Percentiles rank a stretch among this genome's conserved stretches.
phyloP scores from a whole-genome alignment of 169 alveolate genomes.

The Eimeria sp. region DNA sequence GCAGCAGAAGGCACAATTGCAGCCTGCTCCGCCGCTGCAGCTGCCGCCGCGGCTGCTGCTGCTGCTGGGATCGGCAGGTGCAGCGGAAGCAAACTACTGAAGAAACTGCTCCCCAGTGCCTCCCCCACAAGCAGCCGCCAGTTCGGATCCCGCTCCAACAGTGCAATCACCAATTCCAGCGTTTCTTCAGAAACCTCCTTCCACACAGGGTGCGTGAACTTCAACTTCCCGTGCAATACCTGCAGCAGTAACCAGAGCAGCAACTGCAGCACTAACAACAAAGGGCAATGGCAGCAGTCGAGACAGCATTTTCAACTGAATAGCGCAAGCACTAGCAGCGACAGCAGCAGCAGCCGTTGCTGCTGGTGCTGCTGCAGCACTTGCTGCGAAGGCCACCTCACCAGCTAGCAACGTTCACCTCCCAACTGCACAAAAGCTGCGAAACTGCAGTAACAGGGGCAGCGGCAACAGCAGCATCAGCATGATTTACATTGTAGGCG shows the following conservation, averaged over 20 bases:
- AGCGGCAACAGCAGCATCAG: conserved; percentile 24
- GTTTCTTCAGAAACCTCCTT: conserved; percentile 6
- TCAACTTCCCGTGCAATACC: conserved; percentile 47
- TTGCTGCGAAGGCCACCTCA: background rate
- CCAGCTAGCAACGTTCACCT: background rate
- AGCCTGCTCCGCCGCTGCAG: background rate
- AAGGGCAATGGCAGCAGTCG: background rate
- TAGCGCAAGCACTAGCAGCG: conserved; percentile 13
- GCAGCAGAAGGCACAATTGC: conserved; percentile 5
- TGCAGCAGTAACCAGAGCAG: conserved; percentile 44
- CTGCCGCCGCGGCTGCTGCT: background rate
- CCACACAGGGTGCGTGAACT: conserved; percentile 57
- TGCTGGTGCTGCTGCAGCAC: background rate
- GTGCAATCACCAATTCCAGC: conserved; percentile 26
- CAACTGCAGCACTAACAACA: background rate
- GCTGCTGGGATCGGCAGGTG: conserved; percentile 61
- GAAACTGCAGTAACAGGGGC: background rate
- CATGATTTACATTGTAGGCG: background rate
- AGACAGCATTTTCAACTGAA: background rate
- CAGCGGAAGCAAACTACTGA: conserved; percentile 52
- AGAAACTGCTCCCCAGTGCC: conserved; percentile 58
- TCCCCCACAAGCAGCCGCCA: conserved; percentile 58
- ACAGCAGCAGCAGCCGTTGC: background rate
- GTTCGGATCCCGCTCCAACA: conserved; percentile 46
- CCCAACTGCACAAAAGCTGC: background rate